Evolutionary conservation across 2,329 filamentous ascomycete species (phyloP).

Genomic region (Colletotrichum limetticola): DNA sequence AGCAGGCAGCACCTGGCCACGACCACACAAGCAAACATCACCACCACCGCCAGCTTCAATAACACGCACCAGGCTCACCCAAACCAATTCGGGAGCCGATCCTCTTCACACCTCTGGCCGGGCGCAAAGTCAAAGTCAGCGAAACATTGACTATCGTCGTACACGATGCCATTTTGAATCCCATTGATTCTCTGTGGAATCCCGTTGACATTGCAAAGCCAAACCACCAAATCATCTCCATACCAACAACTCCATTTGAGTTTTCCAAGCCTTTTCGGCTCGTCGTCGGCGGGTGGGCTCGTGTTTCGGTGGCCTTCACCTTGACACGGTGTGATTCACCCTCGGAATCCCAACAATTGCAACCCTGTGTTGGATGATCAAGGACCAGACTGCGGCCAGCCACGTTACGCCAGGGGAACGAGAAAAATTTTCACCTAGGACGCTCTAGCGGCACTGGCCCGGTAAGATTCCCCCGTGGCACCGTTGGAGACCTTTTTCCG

Average conservation of each 20-base stretch:
- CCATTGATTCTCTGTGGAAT: constrained; percentile 12
- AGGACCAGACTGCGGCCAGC: constrained; percentile 26
- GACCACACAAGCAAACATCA: neutral
- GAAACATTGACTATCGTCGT: neutral
- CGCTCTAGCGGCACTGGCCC: constrained; percentile 24
- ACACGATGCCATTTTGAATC: neutral
- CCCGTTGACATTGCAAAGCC: constrained; percentile 9
- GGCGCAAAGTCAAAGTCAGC: neutral
- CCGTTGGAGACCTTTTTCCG: constrained; percentile 13
- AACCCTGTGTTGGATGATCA: constrained; percentile 21
- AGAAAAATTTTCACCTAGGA: constrained; percentile 31
- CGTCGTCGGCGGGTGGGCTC: constrained; percentile 5
- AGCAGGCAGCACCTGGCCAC: constrained; percentile 26
- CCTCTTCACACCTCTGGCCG: neutral
- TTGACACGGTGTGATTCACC: constrained; percentile 31
- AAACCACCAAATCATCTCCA: constrained; percentile 16
- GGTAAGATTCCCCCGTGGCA: constrained; percentile 21
- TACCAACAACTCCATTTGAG: constrained; percentile 17
- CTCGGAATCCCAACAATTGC: constrained; percentile 27
- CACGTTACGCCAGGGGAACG: constrained; percentile 27
- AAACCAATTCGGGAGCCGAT: neutral
- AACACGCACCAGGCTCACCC: neutral
- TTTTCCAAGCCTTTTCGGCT: neutral
- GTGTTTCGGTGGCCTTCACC: constrained; percentile 31
- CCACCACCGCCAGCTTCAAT: neutral